Evolutionary conservation across 306 rosid genomes (phyloP).

Genomic region (Morella rubra): DNA sequence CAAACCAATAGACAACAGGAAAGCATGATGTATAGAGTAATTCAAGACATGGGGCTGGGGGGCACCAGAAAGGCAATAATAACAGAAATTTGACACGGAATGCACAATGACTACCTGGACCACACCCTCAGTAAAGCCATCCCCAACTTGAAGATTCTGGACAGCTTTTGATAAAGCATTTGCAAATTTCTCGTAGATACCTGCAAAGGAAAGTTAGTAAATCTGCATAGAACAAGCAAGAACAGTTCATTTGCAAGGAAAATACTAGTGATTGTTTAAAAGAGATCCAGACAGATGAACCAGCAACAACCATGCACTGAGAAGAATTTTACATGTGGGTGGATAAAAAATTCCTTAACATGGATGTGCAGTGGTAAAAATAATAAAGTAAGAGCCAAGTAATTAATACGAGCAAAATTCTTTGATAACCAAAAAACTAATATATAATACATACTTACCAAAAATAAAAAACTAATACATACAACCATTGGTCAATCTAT

Average conservation of each 20-base stretch:
- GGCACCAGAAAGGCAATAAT: conserved; percentile 17
- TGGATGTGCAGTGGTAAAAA: background rate
- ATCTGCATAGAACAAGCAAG: background rate
- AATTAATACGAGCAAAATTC: background rate
- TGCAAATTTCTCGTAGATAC: conserved; percentile 82
- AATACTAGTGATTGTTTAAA: background rate
- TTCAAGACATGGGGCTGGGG: background rate
- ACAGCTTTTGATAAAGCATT: conserved; percentile 71
- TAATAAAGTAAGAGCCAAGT: background rate
- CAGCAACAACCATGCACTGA: background rate
- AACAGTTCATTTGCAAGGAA: background rate
- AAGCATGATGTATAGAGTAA: background rate
- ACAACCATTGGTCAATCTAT: background rate
- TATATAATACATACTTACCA: no score
- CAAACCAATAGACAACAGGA: background rate
- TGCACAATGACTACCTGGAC: conserved; percentile 55
- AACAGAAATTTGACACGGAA: conserved; percentile 20
- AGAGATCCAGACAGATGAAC: background rate
- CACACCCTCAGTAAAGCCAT: conserved; percentile 90
- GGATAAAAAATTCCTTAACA: background rate
- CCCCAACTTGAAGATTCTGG: conserved; percentile 82
- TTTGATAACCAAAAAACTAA: background rate
- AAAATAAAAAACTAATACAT: background rate
- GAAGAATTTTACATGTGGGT: background rate
- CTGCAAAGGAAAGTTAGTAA: conserved; percentile 40